Evolutionary conservation across 805 yeast genomes (phyloP).

Genomic region (Starmera caribaea): DNA sequence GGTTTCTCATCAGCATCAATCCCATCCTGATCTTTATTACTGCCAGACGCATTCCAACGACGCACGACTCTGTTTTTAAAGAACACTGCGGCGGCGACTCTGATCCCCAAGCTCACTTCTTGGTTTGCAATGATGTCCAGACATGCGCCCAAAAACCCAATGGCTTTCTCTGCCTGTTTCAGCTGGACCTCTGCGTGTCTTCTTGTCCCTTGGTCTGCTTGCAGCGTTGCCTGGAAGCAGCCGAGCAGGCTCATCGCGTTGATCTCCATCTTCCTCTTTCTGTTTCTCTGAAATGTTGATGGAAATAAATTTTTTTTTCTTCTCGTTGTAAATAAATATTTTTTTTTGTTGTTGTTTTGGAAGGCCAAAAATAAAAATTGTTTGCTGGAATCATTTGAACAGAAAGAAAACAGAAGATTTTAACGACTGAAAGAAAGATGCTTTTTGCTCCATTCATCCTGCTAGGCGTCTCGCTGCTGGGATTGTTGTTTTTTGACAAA

Average conservation of each 20-base stretch:
- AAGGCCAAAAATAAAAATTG: too few species aligned
- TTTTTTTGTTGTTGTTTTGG: neutral
- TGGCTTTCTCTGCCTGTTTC: slow-evolving; percentile 41
- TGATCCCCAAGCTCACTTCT: slow-evolving; percentile 41
- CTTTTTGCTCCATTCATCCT: neutral
- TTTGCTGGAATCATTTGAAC: too few species aligned
- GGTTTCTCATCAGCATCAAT: slow-evolving; percentile 70
- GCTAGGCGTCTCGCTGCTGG: neutral
- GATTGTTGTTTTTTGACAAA: neutral
- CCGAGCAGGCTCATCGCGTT: slow-evolving; percentile 41
- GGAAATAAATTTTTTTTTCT: neutral
- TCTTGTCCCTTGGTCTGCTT: slow-evolving; percentile 51
- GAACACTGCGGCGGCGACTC: slow-evolving; percentile 71
- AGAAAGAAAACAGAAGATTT: too few species aligned
- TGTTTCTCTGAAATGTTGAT: neutral
- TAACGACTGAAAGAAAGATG: neutral
- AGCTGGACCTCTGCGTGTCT: slow-evolving; percentile 63
- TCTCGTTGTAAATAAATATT: neutral
- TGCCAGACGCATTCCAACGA: slow-evolving; percentile 43
- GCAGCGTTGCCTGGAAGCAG: slow-evolving; percentile 74
- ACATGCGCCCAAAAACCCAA: slow-evolving; percentile 79
- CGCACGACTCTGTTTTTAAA: slow-evolving; percentile 65
- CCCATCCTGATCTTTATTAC: slow-evolving; percentile 12
- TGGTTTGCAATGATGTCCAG: slow-evolving; percentile 57
- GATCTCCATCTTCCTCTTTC: slow-evolving; percentile 50